Base-by-base conservation (phyloP, 202 grass and related monocot genomes). In the Bolboschoenoplectus hybrid region DNA sequence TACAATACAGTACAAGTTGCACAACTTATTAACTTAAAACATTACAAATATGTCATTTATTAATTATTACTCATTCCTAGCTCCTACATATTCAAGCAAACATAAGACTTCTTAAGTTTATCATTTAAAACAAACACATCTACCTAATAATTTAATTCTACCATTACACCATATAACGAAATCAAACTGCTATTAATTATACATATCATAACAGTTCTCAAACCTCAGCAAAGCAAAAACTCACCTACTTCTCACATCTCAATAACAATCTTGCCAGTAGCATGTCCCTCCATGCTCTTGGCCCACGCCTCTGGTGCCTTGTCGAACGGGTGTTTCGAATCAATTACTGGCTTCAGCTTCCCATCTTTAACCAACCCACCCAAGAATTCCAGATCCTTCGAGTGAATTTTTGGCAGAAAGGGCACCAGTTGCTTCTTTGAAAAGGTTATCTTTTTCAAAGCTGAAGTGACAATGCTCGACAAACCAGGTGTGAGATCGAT, bases 261-360 rank as follows among this genome's bases (percentile, higher is more conserved):
- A 6, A 89, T 66, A 35, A 92, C 55, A 12, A 92, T 12, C 76
- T 92, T 92, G 5, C 90, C 87, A 1, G 76, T 92, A 0, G 87
- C 90, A 49, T 92, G 88, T 9, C 86, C 83, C n/a, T 83, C 39
- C 57, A 93, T 88, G 80, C 84, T 87, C 73, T 75, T 84, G 9
- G 47, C 61, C 88, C 91, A 92, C 0, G 88, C 87, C 8, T 92
- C 85, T 0, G 65, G 68, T 35, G 58, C 84, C 32, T 74, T 76
- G 50, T 81, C 46, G 0, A 90, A 75, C 1, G 84, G 56, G 68
- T 80, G 14, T 19, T 44, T 79, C 6, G 86, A 92, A 34, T 88
- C 79, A 40, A 89, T 17, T 3, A 83, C 82, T 0, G 82, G 86
- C 87, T 38, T 85, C 57, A 92, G 69, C 32, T 86, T 92, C n/a